These are phyloP conservation scores for Yamadazyma philogaea DNA, from an alignment of 805 yeast genomes.

Conservation along the genomic window DNA sequence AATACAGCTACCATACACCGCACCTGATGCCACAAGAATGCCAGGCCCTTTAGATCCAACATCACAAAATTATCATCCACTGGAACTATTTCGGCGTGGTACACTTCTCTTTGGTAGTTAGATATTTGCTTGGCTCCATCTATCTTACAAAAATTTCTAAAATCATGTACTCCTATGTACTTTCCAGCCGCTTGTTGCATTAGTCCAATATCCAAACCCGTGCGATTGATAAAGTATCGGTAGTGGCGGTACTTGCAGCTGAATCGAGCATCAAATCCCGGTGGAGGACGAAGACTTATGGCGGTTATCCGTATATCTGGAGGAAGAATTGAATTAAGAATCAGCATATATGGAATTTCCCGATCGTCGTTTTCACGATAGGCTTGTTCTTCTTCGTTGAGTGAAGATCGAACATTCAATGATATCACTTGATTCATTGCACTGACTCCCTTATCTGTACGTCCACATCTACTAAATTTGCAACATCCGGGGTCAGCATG, in stretches of 20 bases:
- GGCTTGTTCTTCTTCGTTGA: conserved; percentile 60
- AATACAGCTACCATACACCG: conserved; percentile 89
- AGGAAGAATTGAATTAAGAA: conserved; percentile 77
- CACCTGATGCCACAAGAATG: conserved; percentile 97
- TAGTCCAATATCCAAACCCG: conserved; percentile 53
- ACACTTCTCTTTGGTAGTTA: conserved; percentile 66
- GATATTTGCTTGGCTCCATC: conserved; percentile 93
- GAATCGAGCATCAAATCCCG: conserved; percentile 85
- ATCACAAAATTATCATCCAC: conserved; percentile 50
- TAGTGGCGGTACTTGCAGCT: conserved; percentile 86
- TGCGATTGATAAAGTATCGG: conserved; percentile 67
- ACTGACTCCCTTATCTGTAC: conserved; percentile 96
- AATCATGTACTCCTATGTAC: conserved; percentile 79
- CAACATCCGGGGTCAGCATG: conserved; percentile 58
- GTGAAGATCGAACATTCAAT: conserved; percentile 65
- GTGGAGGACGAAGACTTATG: conserved; percentile 79
- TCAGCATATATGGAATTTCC: conserved; percentile 74
- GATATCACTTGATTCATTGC: conserved; percentile 95
- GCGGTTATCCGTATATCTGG: conserved; percentile 79
- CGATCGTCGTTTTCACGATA: conserved; percentile 53
- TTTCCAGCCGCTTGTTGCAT: conserved; percentile 68
- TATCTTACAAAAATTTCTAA: conserved; percentile 88
- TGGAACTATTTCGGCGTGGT: conserved; percentile 47
- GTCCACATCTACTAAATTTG: conserved; percentile 84
- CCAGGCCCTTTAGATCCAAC: conserved; percentile 80